Percentiles rank a stretch among this genome's conserved stretches.
These are phyloP conservation scores for Cunninghamia lanceolata DNA, from an alignment of 75 land plant species.

Conservation along the genomic window DNA sequence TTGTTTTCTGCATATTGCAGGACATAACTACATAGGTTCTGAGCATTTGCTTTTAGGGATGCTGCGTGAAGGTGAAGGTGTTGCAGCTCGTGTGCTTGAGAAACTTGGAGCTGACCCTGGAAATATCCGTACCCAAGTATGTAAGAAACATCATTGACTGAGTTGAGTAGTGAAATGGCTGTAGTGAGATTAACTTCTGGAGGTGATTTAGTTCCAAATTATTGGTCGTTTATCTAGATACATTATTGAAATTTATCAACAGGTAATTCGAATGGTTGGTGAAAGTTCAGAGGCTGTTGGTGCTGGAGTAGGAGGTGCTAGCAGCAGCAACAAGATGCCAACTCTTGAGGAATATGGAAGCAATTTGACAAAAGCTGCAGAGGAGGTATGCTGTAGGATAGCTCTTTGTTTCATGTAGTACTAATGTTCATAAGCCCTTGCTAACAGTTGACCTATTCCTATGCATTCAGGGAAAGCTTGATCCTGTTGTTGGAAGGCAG, in stretches of 20 bases:
- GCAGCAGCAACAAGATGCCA: conserved; percentile 82
- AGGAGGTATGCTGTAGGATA: conserved; percentile 49
- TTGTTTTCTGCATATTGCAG: conserved; percentile 29
- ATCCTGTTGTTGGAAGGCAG: conserved; percentile 73
- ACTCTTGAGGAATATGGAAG: conserved; percentile 98
- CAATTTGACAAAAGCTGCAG: conserved; percentile 89
- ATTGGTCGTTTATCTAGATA: neutral
- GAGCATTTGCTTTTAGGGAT: conserved; percentile 88
- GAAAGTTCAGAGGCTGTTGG: conserved; percentile 93
- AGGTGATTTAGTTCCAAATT: neutral
- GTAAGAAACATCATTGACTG: neutral
- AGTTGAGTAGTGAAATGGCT: neutral
- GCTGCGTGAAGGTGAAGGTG: conserved; percentile 93
- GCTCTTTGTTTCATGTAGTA: neutral
- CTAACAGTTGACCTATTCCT: neutral
- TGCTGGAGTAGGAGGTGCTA: conserved; percentile 88
- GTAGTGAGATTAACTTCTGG: neutral
- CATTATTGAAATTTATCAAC: conserved; percentile 5
- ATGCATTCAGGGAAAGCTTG: conserved; percentile 51
- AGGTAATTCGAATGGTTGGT: conserved; percentile 97
- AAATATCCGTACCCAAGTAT: conserved; percentile 88
- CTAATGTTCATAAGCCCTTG: neutral
- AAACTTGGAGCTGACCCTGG: conserved; percentile 88
- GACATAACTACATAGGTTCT: conserved; percentile 94
- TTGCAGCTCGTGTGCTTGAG: conserved; percentile 93